phyloP scores from a whole-genome alignment of 129 eudicot genomes.

The Escallonia rubra region DNA sequence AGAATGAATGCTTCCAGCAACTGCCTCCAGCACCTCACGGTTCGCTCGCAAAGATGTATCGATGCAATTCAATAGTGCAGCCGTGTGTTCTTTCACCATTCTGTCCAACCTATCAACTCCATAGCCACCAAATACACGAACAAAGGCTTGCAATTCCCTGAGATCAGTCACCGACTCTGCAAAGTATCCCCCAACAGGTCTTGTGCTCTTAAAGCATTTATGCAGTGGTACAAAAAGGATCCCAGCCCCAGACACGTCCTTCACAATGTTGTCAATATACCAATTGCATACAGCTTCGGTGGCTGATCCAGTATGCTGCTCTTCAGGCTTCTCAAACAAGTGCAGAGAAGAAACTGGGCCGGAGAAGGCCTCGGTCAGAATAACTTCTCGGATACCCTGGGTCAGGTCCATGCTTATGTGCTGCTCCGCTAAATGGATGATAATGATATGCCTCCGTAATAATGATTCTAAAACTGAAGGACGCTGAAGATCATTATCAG shows the following conservation, averaged over 20 bases:
- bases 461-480: slow-evolving; percentile 88
- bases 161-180: slow-evolving; percentile 82
- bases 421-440: slow-evolving; percentile 88
- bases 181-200: slow-evolving; percentile 95
- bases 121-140: slow-evolving; percentile 81
- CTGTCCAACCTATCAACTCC: slow-evolving; percentile 85
- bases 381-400: slow-evolving; percentile 88
- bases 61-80: slow-evolving; percentile 92
- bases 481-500: slow-evolving; percentile 94
- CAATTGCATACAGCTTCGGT: slow-evolving; percentile 92
- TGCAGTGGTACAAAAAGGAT: slow-evolving; percentile 81
- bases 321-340: slow-evolving; percentile 69
- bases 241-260: slow-evolving; percentile 83
- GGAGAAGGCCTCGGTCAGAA: slow-evolving; percentile 67
- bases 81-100: slow-evolving; percentile 92
- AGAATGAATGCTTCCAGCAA: slow-evolving; percentile 75
- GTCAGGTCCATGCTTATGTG: slow-evolving; percentile 99
- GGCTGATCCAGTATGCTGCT: slow-evolving; percentile 78
- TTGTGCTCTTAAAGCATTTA: slow-evolving; percentile 76
- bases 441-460: slow-evolving; percentile 77
- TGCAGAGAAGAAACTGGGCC: slow-evolving; percentile 93
- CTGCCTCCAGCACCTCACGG: slow-evolving; percentile 75
- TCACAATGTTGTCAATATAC: slow-evolving; percentile 90
- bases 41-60: slow-evolving; percentile 90
- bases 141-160: slow-evolving; percentile 75